A percentile compares a stretch with the other conserved stretches of the same genome.
Evolutionary conservation across 1,284 basidiomycete species (phyloP).

Genomic region (Sparassis latifolia): DNA sequence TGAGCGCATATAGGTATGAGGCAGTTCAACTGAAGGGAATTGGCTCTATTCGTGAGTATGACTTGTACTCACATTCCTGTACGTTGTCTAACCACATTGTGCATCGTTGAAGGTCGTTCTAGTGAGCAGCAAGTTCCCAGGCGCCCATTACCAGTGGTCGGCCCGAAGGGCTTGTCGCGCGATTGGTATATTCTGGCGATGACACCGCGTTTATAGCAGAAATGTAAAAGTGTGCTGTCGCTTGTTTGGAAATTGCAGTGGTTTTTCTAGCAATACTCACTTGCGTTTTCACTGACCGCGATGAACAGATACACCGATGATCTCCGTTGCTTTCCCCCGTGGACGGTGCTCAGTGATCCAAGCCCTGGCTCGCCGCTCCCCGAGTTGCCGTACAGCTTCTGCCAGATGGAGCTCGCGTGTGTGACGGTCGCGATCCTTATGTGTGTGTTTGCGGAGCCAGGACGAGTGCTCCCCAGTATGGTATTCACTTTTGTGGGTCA

Average conservation of each 20-base stretch:
- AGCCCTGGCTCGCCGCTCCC: slow-evolving; percentile 73
- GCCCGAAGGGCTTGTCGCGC: too few species aligned
- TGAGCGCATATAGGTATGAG: too few species aligned
- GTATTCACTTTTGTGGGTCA: slow-evolving; percentile 87
- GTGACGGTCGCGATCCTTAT: slow-evolving; percentile 73
- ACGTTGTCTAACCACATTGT: too few species aligned
- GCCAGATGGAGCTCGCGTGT: slow-evolving; percentile 85
- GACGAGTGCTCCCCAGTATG: slow-evolving; percentile 83
- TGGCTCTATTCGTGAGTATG: too few species aligned
- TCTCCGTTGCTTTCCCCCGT: slow-evolving; percentile 63
- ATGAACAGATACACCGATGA: slow-evolving; percentile 79
- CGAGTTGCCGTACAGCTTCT: slow-evolving; percentile 75
- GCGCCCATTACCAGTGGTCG: too few species aligned
- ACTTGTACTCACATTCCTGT: too few species aligned
- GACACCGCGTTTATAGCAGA: slow-evolving; percentile 10
- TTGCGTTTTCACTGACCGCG: slow-evolving; percentile 75
- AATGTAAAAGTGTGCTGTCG: slow-evolving; percentile 67
- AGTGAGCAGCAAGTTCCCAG: too few species aligned
- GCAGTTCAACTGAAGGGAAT: too few species aligned
- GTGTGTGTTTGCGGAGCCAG: slow-evolving; percentile 85
- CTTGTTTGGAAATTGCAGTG: slow-evolving; percentile 84
- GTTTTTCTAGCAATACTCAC: slow-evolving; percentile 83
- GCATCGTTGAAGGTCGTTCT: too few species aligned
- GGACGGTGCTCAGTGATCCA: slow-evolving; percentile 68
- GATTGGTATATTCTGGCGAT: too few species aligned